Percentiles rank a stretch among this genome's conserved stretches.
Evolutionary conservation across 2,329 filamentous ascomycete species (phyloP).

Genomic region (Didymella pomorum): DNA sequence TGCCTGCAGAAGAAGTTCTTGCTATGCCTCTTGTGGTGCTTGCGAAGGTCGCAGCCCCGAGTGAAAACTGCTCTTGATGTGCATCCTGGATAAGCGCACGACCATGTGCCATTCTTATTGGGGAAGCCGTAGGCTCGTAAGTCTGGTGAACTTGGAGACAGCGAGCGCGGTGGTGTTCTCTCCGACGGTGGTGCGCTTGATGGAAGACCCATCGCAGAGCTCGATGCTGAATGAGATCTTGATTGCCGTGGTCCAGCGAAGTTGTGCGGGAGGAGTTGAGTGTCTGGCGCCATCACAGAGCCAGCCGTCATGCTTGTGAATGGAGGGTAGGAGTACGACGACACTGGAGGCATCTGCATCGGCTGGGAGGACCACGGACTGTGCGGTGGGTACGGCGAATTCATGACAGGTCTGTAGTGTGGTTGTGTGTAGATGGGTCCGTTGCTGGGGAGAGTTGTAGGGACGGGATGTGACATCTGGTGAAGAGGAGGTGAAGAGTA

Average conservation of each 20-base stretch:
- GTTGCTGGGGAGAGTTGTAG: constrained; percentile 34
- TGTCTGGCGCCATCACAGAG: constrained; percentile 36
- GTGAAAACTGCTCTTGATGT: constrained; percentile 66
- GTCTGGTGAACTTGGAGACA: constrained; percentile 52
- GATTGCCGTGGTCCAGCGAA: constrained; percentile 36
- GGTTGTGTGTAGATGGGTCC: constrained; percentile 41
- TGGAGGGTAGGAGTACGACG: constrained; percentile 47
- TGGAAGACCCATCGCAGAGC: constrained; percentile 39
- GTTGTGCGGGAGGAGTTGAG: constrained; percentile 35
- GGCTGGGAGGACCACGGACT: constrained; percentile 43
- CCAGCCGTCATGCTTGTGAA: constrained; percentile 38
- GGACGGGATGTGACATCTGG: constrained; percentile 36
- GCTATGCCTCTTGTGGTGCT: constrained; percentile 69
- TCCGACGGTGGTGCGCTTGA: constrained; percentile 37
- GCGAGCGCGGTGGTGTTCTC: constrained; percentile 46
- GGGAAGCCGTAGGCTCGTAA: constrained; percentile 53
- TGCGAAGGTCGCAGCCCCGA: constrained; percentile 67
- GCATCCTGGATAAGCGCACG: constrained; percentile 66
- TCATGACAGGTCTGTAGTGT: constrained; percentile 42
- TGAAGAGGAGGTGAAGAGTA: constrained; percentile 50
- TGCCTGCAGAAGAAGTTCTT: constrained; percentile 69
- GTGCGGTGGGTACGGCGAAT: constrained; percentile 46
- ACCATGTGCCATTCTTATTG: constrained; percentile 62
- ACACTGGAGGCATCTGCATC: constrained; percentile 41
- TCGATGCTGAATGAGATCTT: constrained; percentile 49